Evolutionary conservation across 768 basidiomycete genomes (phyloP).

Genomic region (Lyophyllum semitale): DNA sequence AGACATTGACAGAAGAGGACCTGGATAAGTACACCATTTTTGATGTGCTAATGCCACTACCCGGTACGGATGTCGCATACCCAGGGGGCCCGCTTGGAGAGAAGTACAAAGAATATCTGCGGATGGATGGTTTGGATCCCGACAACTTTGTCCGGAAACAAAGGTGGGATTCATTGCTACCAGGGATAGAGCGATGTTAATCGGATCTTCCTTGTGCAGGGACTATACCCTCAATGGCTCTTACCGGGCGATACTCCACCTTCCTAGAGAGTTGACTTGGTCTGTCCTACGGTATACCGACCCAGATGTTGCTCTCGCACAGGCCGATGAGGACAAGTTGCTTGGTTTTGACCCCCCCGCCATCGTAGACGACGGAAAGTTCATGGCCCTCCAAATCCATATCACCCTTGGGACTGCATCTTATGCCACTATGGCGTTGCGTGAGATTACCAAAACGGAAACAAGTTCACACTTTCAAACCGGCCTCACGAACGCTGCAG

Average conservation of each 20-base stretch:
- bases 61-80: constrained; percentile 92
- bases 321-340: constrained; percentile 93
- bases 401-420: constrained; percentile 87
- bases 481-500: constrained; percentile 72
- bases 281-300: constrained; percentile 85
- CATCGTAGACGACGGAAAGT: constrained; percentile 71
- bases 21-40: constrained; percentile 83
- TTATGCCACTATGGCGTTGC: constrained; percentile 97
- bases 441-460: constrained; percentile 94
- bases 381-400: constrained; percentile 84
- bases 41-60: constrained; percentile 97
- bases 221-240: constrained; percentile 93
- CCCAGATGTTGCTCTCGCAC: constrained; percentile 88
- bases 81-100: constrained; percentile 89
- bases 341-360: constrained; percentile 78
- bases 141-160: constrained; percentile 89
- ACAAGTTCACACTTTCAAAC: constrained; percentile 92
- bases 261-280: constrained; percentile 84
- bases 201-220: constrained; percentile 39
- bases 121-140: constrained; percentile 86
- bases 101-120: constrained; percentile 79
- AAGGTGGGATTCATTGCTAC: constrained; percentile 52
- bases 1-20: constrained; percentile 77
- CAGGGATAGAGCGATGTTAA: constrained; percentile 1
- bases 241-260: constrained; percentile 88